phyloP scores from a whole-genome alignment of 352 stramenopile species.

The Globisporangium alternatum region DNA sequence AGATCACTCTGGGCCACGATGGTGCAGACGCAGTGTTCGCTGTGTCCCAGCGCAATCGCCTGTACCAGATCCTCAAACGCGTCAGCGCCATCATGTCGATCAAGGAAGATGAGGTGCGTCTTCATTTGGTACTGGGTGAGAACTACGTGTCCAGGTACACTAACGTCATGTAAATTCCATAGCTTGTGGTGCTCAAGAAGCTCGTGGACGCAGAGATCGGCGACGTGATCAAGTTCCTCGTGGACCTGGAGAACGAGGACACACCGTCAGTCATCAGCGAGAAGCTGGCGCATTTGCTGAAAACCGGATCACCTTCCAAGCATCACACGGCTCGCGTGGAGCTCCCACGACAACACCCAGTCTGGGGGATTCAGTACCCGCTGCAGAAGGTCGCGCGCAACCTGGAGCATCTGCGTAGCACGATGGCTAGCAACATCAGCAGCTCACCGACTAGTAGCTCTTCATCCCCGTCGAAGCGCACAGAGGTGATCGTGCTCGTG shows the following conservation, averaged over 20 bases:
- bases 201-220: slow-evolving; percentile 68
- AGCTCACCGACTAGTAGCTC: slow-evolving; percentile 1
- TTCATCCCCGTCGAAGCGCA: slow-evolving; percentile 28
- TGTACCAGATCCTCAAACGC: slow-evolving; percentile 69
- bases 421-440: neutral
- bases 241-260: slow-evolving; percentile 41
- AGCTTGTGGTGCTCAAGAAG: slow-evolving; percentile 69
- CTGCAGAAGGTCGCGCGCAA: slow-evolving; percentile 69
- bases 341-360: slow-evolving; percentile 33
- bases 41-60: slow-evolving; percentile 46
- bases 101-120: slow-evolving; percentile 53
- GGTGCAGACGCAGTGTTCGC: slow-evolving; percentile 33
- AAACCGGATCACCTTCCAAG: slow-evolving; percentile 60
- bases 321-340: slow-evolving; percentile 27
- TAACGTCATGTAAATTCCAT: neutral
- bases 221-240: slow-evolving; percentile 63
- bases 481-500: slow-evolving; percentile 71
- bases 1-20: slow-evolving; percentile 47
- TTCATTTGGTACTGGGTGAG: too few relatives aligned
- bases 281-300: slow-evolving; percentile 37
- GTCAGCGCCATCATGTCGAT: slow-evolving; percentile 43
- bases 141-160: neutral
- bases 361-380: slow-evolving; percentile 69
- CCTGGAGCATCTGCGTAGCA: slow-evolving; percentile 40
- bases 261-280: slow-evolving; percentile 26